Evolutionary conservation across 2,329 filamentous ascomycete species (phyloP).

Genomic region (Aspergillus fumigatiaffinis): DNA sequence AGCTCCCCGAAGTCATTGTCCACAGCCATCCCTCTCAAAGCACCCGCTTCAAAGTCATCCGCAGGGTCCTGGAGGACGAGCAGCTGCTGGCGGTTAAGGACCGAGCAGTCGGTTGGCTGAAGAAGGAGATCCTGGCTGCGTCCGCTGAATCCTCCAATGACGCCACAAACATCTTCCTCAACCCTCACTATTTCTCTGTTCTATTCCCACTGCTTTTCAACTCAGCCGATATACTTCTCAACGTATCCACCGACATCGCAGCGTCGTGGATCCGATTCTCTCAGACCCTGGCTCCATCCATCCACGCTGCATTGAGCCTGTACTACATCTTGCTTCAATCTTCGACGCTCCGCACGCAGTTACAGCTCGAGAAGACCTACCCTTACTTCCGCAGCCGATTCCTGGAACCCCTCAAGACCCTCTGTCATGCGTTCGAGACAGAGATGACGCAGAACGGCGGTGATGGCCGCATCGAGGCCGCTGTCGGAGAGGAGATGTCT

Average conservation of each 20-base stretch:
- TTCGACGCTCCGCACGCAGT: slow-evolving; percentile 41
- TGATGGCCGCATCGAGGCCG: slow-evolving; percentile 32
- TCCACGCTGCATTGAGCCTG: slow-evolving; percentile 56
- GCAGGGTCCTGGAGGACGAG: slow-evolving; percentile 53
- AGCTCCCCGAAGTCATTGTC: slow-evolving; percentile 37
- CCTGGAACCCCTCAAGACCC: slow-evolving; percentile 28
- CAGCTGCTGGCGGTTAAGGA: slow-evolving; percentile 53
- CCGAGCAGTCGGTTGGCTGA: slow-evolving; percentile 58
- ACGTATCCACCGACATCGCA: slow-evolving; percentile 34
- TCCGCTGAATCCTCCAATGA: slow-evolving; percentile 17
- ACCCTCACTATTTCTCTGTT: slow-evolving; percentile 34
- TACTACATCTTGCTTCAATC: slow-evolving; percentile 55
- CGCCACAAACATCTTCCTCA: slow-evolving; percentile 30
- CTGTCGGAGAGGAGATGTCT: slow-evolving; percentile 33
- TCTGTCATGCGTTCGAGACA: slow-evolving; percentile 29
- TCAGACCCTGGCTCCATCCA: slow-evolving; percentile 44
- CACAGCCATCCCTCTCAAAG: slow-evolving; percentile 52
- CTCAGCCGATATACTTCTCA: slow-evolving; percentile 40
- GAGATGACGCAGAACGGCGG: slow-evolving; percentile 33
- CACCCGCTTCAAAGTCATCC: slow-evolving; percentile 52
- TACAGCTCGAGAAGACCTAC: slow-evolving; percentile 43
- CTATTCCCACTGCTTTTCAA: slow-evolving; percentile 53
- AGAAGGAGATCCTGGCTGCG: slow-evolving; percentile 54
- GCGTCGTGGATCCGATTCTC: slow-evolving; percentile 49
- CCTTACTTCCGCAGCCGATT: slow-evolving; percentile 31